Percentiles rank a stretch among this genome's conserved stretches.
These are phyloP conservation scores for Populus pruinosa DNA, from an alignment of 345 rosid genomes.

Conservation along the genomic window DNA sequence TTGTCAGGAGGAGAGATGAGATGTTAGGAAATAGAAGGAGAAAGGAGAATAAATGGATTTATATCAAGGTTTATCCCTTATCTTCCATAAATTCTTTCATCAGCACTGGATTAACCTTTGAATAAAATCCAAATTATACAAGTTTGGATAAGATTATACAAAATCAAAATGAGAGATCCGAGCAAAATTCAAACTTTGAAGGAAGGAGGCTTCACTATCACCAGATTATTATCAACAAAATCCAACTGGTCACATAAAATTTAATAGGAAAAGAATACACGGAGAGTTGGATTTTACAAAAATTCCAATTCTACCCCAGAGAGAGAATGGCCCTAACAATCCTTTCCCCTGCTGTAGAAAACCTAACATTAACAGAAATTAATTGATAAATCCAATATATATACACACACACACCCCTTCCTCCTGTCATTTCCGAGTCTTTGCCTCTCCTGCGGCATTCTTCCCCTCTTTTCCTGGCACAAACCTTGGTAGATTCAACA, in stretches of 20 bases:
- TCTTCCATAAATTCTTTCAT: no score
- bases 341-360: constrained; percentile 20
- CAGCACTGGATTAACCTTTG: no score
- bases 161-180: no score
- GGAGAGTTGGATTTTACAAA: constrained; percentile 42
- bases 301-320: constrained; percentile 44
- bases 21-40: no score
- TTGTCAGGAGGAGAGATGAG: no score
- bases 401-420: background rate
- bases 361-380: constrained; percentile 20
- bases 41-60: no score
- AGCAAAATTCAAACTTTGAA: background rate
- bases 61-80: no score
- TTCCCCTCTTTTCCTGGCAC: constrained; percentile 55
- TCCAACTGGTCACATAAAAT: constrained; percentile 16
- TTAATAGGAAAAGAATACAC: background rate
- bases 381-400: constrained; percentile 9
- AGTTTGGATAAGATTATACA: no score
- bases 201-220: constrained; percentile 25
- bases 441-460: constrained; percentile 23
- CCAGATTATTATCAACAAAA: constrained; percentile 18
- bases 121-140: no score
- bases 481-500: constrained; percentile 72
- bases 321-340: constrained; percentile 32
- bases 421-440: constrained; percentile 19